These are phyloP conservation scores for Sanguinoderma infundibulare DNA, from an alignment of 1,284 basidiomycete species.

Conservation along the genomic window DNA sequence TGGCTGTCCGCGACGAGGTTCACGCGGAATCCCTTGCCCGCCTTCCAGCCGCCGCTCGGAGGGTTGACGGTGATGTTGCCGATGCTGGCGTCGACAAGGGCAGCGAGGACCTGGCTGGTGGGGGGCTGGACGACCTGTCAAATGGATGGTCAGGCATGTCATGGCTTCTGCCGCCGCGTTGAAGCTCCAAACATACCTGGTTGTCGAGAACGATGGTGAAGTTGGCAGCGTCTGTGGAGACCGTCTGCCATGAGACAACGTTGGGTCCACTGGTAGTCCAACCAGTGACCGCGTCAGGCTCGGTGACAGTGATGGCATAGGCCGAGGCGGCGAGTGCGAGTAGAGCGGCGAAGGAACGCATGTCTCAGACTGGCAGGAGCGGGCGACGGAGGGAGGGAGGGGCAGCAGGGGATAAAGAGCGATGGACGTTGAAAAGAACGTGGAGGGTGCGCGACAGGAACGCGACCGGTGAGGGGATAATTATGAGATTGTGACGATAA, in stretches of 20 bases:
- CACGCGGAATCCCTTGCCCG: constrained; percentile 62
- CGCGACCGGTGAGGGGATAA: constrained; percentile 1
- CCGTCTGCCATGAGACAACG: constrained; percentile 64
- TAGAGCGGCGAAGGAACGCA: constrained; percentile 45
- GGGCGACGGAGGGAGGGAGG: constrained; percentile 9
- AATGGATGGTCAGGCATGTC: not conserved
- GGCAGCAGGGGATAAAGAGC: constrained; percentile 13
- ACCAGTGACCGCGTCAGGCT: constrained; percentile 50
- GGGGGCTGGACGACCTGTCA: constrained; percentile 36
- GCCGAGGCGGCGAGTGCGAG: constrained; percentile 58
- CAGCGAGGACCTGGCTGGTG: constrained; percentile 49
- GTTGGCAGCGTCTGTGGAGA: constrained; percentile 64
- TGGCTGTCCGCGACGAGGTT: constrained; percentile 63
- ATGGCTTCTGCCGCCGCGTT: not conserved
- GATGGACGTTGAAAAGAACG: constrained; percentile 17
- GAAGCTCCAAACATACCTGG: constrained; percentile 41
- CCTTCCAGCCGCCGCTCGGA: constrained; percentile 63
- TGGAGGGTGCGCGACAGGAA: constrained; percentile 18
- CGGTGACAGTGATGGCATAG: constrained; percentile 63
- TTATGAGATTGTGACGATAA: constrained; percentile 16
- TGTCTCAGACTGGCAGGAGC: constrained; percentile 47
- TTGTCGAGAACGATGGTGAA: constrained; percentile 76
- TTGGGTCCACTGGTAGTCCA: constrained; percentile 69
- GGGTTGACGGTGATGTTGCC: constrained; percentile 45
- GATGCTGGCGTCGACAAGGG: constrained; percentile 50